Evolutionary conservation across 176 grass and related monocot genomes (phyloP), one percentile per base, ranked within the genome.

Genomic region (Raddia distichophylla): DNA sequence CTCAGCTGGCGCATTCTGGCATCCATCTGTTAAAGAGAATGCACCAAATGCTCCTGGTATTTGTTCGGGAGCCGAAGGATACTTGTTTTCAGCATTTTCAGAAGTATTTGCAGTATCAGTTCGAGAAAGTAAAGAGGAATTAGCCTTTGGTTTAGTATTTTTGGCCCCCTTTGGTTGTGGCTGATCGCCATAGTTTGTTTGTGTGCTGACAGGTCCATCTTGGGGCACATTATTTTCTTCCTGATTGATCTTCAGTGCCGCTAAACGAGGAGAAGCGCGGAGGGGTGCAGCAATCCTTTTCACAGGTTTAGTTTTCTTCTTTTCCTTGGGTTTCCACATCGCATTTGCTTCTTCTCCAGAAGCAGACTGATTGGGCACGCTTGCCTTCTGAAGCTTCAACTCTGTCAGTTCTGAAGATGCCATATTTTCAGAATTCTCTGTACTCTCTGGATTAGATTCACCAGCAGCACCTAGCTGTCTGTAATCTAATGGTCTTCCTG

Each of bases 241-340:
- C 40, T 87, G 57, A 35, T 61, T 60, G 58, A 45, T 58, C 83
- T 83, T 87, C 50, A 91, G 37, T n/a, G 87, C 87, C 80, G 93
- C 90, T 67, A 90, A 83, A 54, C 85, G 89, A 80, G 85, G 80
- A 52, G 89, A 94, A 13, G 82, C 79, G 73, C 89, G 87, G 50
- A 85, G 17, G 45, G 87, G 87, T 65, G 60, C 53, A 48, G 79
- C 58, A 19, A 83, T 77, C 68, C 76, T 19, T 72, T 85, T 86
- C 13, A 11, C 61, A 54, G 17, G 64, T 60, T 94, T 88, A 33
- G 57, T 69, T 85, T 48, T 88, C 15, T 75, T 69, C n/a, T 84
- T 85, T 76, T 65, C 89, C 70, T 82, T 88, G 45, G 77, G 45
- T 66, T 72, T 82, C 6, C 8, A 61, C 18, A 78, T 73, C 16